Evolutionary conservation across 2,329 filamentous ascomycete genomes (phyloP), one percentile per base, ranked within the genome.

Genomic region (Diaporthe aspalathi): DNA sequence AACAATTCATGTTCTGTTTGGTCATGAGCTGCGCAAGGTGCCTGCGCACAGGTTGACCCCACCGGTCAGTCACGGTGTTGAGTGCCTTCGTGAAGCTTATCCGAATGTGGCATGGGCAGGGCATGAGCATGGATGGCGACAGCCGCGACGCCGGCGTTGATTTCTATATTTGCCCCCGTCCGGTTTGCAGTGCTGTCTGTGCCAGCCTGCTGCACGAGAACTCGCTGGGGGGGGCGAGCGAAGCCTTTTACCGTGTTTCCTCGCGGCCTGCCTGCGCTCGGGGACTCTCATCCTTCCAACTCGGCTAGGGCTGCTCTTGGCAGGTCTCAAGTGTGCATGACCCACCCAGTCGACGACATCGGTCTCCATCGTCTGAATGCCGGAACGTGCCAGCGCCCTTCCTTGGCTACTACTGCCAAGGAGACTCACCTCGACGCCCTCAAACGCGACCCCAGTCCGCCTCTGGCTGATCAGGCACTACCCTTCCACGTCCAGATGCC

Each of bases 291-390:
- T 63, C 29, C 60, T 6, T 65, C 60, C 45, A 50, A 63, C 54
- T 52, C 43, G 57, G 60, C 57, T 38, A 53, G 45, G 40, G 68
- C 57, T 70, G 47, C 67, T 70, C 80, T 81, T 81, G 80, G 79
- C 80, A 76, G 74, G 80, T 81, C 77, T 81, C 79, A 81, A 78
- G 75, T 77, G 63, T 78, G 77, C 77, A 74, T 78, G 77, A 79
- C 76, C 77, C 77, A 75, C 73, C 73, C 75, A 74, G 76, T 75
- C 76, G 74, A 75, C 73, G 67, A 65, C 52, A 20, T 49, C 27
- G 43, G 53, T 67, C 70, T 73, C 32, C 63, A 65, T 63, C 71
- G 62, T 70, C 71, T 63, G 53, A 72, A 67, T 22, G 57, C 8
- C 68, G 22, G 47, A 38, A 66, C 67, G 75, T 76, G 78, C 77